Evolutionary conservation across 106 monocot genomes (phyloP).

Genomic region (Dioscorea zingiberensis): DNA sequence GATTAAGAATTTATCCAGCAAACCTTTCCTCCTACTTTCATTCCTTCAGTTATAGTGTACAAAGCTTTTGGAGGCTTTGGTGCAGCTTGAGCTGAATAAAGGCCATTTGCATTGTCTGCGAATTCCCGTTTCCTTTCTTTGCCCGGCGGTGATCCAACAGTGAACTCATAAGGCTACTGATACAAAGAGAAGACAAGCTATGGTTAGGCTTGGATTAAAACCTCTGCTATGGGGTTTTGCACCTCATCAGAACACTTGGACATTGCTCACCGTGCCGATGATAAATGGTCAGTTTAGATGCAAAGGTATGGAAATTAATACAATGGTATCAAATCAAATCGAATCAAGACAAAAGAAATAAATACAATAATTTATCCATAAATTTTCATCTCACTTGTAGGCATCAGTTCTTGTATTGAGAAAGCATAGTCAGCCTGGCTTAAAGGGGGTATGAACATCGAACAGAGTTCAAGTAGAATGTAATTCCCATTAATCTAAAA

Average conservation of each 20-base stretch:
- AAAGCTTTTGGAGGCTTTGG: conserved; percentile 86
- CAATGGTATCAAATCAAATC: neutral
- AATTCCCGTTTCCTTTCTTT: conserved; percentile 91
- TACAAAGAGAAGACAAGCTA: conserved; percentile 15
- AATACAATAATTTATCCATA: too few species aligned
- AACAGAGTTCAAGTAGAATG: too few species aligned
- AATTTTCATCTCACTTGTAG: too few species aligned
- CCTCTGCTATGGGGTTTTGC: too few species aligned
- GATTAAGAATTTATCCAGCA: neutral
- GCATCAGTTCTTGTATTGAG: too few species aligned
- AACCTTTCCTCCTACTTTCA: conserved; percentile 92
- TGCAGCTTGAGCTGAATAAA: conserved; percentile 89
- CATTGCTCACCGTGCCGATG: neutral
- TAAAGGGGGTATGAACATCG: too few species aligned
- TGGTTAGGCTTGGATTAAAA: neutral
- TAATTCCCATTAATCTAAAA: too few species aligned
- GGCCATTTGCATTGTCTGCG: conserved; percentile 79
- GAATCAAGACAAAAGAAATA: neutral
- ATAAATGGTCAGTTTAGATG: neutral
- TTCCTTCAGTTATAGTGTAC: conserved; percentile 82
- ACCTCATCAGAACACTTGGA: neutral
- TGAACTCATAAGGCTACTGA: conserved; percentile 90
- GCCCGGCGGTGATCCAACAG: conserved; percentile 73
- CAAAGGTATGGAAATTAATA: neutral
- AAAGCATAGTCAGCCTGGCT: too few species aligned